Percentiles rank a stretch among this genome's conserved stretches.
Conservation (phyloP, 805 yeast genomes). For the Maudiozyma barnettii region DNA sequence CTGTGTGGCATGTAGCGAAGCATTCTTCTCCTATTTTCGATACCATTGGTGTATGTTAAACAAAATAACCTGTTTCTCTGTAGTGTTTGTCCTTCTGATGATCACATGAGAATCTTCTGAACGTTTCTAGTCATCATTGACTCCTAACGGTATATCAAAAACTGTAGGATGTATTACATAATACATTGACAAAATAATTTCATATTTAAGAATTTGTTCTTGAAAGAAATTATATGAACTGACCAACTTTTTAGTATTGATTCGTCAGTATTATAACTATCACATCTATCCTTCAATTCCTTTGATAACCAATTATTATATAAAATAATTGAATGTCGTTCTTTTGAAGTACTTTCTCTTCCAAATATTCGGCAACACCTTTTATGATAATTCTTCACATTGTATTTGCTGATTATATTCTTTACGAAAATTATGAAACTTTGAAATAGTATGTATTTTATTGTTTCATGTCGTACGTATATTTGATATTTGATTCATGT, state of each 20-base stretch:
- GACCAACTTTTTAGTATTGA: constrained; percentile 7
- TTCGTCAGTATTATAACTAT: constrained; percentile 3
- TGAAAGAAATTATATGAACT: no score
- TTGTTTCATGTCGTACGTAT: no score
- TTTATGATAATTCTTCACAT: constrained; percentile 9
- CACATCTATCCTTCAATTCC: constrained; percentile 2
- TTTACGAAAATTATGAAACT: not conserved
- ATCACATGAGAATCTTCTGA: constrained; percentile 8
- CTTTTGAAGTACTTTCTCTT: constrained; percentile 2
- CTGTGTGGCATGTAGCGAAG: constrained; percentile 7
- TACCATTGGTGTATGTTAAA: constrained; percentile 5
- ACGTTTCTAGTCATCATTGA: constrained; percentile 2
- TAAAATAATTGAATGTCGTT: not conserved
- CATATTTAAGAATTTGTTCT: no score
- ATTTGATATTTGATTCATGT: no score
- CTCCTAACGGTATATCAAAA: constrained; percentile 2
- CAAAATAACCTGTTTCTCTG: constrained; percentile 8
- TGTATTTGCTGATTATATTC: not conserved
- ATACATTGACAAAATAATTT: constrained; percentile 4
- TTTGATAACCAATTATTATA: not conserved
- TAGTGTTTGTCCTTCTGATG: not conserved
- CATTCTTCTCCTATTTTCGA: constrained; percentile 2
- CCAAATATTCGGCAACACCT: constrained; percentile 5
- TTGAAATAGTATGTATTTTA: no score
- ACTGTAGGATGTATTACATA: constrained; percentile 5